Conservation (phyloP, 2,329 filamentous ascomycete species). For the Microcyclospora tardicrescens region DNA sequence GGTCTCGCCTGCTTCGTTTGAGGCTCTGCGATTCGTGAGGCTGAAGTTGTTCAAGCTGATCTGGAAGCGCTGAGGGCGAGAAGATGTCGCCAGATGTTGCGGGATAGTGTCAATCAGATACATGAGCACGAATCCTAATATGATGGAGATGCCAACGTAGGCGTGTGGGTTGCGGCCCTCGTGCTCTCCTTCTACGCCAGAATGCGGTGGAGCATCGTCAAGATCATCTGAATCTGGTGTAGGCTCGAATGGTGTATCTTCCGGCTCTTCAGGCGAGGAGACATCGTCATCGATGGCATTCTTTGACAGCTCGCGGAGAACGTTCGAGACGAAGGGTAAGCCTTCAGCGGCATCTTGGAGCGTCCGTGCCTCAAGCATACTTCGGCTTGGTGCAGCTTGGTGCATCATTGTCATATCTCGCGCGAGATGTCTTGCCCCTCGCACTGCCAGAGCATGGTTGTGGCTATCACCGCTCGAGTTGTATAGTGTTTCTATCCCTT, state of each 20-base stretch:
- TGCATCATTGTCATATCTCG: not conserved
- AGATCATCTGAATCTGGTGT: not conserved
- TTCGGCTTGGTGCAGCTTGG: not conserved
- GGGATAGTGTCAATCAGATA: slow-evolving; percentile 85
- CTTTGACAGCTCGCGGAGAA: not conserved
- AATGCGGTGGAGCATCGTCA: not conserved
- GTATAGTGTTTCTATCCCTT: slow-evolving; percentile 85
- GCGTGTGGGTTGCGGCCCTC: slow-evolving; percentile 42
- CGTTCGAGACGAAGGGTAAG: not conserved
- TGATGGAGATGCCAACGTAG: slow-evolving; percentile 77
- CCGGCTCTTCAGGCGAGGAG: not conserved
- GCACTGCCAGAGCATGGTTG: slow-evolving; percentile 6
- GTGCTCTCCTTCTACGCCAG: slow-evolving; percentile 11
- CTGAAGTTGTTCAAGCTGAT: slow-evolving; percentile 75
- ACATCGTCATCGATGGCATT: not conserved
- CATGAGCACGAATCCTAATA: slow-evolving; percentile 89
- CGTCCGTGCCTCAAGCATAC: too few species aligned
- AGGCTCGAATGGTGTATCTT: not conserved
- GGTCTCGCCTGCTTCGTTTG: not conserved
- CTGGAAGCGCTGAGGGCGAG: slow-evolving; percentile 55
- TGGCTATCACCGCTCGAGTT: slow-evolving; percentile 29
- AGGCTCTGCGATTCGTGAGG: slow-evolving; percentile 25
- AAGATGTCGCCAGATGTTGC: slow-evolving; percentile 50
- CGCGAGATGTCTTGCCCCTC: not conserved
- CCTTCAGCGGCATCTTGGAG: not conserved